These are phyloP conservation scores for Deinandra increscens DNA, from an alignment of 129 eudicot species.

Conservation along the genomic window DNA sequence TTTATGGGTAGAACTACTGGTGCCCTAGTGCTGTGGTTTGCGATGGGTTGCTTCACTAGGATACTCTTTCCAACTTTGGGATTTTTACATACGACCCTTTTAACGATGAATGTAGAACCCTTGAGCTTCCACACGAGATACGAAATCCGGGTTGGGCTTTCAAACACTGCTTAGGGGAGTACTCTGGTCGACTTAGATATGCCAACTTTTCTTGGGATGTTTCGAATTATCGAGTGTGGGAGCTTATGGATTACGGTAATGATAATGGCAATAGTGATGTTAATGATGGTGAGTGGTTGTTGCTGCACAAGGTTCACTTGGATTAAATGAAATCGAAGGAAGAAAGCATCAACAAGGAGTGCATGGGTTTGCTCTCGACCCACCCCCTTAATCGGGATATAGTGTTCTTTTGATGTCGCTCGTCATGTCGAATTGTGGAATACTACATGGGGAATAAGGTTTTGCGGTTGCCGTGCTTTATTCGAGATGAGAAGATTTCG, in stretches of 20 bases:
- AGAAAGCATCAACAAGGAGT: conserved; percentile 16
- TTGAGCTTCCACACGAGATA: conserved; percentile 30
- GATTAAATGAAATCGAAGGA: conserved; percentile 27
- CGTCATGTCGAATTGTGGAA: conserved; percentile 30
- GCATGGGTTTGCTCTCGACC: conserved; percentile 24
- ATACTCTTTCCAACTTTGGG: conserved; percentile 26
- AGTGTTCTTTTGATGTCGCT: conserved; percentile 33
- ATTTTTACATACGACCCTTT: conserved; percentile 29
- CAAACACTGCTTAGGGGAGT: conserved; percentile 31
- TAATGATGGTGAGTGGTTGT: conserved; percentile 26
- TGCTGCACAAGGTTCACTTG: conserved; percentile 32
- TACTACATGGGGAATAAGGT: conserved; percentile 23
- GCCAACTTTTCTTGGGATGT: conserved; percentile 33
- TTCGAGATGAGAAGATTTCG: conserved; percentile 18
- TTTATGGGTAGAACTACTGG: conserved; percentile 25
- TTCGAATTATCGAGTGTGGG: conserved; percentile 28
- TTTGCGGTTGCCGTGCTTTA: conserved; percentile 23
- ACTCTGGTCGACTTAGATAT: conserved; percentile 19
- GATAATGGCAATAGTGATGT: background rate
- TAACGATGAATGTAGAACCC: conserved; percentile 26
- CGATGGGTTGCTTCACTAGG: conserved; percentile 27
- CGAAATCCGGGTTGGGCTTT: conserved; percentile 30
- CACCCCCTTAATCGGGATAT: conserved; percentile 26
- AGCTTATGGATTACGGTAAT: conserved; percentile 2
- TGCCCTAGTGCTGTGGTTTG: conserved; percentile 30